phyloP scores from a whole-genome alignment of 192 early-diverging fungal species.

The Spizellomyces punctatus region DNA sequence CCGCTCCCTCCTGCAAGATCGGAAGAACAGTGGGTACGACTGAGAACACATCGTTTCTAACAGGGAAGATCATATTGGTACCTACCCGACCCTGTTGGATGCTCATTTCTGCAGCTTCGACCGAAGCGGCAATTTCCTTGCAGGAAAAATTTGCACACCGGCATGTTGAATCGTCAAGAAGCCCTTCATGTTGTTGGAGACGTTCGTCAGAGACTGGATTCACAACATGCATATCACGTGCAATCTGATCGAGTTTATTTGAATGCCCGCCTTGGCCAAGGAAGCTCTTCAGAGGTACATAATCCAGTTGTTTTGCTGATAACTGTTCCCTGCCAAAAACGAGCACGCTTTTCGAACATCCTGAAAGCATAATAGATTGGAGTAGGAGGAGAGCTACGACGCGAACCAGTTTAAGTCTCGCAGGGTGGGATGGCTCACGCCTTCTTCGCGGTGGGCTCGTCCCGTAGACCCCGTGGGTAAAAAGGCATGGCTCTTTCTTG shows the following conservation, averaged over 20 bases:
- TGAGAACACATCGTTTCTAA: not conserved
- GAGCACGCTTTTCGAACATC: no score
- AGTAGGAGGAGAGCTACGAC: no score
- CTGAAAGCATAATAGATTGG: no score
- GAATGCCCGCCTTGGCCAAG: no score
- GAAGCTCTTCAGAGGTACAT: no score
- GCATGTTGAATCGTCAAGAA: not conserved
- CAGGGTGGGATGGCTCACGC: no score
- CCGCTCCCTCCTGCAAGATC: not conserved
- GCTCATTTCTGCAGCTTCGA: not conserved
- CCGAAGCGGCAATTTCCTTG: slow-evolving; percentile 15
- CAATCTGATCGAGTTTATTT: not conserved
- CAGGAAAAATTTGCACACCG: slow-evolving; percentile 11
- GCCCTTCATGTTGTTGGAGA: not conserved
- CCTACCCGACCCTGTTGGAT: not conserved
- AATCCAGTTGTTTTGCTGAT: no score
- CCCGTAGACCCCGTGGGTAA: no score
- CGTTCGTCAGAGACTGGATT: not conserved
- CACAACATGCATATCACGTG: not conserved
- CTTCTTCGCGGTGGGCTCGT: no score
- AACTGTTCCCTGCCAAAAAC: no score
- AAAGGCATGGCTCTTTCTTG: no score
- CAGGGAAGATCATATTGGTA: not conserved
- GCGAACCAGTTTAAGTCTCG: no score
- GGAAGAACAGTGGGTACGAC: not conserved